These are phyloP conservation scores for Chalara sp. DNA, from an alignment of 2,329 filamentous ascomycete species.

Conservation along the genomic window DNA sequence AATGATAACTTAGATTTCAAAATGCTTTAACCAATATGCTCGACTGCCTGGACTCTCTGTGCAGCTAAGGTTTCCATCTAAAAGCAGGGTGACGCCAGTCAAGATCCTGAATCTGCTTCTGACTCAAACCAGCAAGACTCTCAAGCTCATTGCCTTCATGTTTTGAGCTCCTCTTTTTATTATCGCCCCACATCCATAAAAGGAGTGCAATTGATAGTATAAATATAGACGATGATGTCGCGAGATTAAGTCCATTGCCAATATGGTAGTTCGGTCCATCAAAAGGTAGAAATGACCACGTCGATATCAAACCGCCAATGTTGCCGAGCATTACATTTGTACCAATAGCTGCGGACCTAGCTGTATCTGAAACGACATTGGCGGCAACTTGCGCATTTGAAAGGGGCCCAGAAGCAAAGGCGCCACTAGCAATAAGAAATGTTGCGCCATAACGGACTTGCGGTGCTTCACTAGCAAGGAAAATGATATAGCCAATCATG, in stretches of 20 bases:
- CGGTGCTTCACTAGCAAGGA: slow-evolving; percentile 47
- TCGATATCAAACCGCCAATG: slow-evolving; percentile 60
- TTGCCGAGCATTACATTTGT: slow-evolving; percentile 68
- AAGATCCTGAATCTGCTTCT: slow-evolving; percentile 49
- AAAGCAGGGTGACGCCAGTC: slow-evolving; percentile 64
- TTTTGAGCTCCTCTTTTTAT: slow-evolving; percentile 45
- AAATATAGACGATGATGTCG: slow-evolving; percentile 47
- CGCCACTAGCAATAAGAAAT: slow-evolving; percentile 60
- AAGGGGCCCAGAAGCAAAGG: slow-evolving; percentile 57
- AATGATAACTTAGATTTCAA: too few species aligned
- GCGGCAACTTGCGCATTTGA: slow-evolving; percentile 62
- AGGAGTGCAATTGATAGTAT: slow-evolving; percentile 42
- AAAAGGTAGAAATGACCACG: slow-evolving; percentile 56
- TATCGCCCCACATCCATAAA: slow-evolving; percentile 57
- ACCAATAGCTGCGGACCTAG: slow-evolving; percentile 37
- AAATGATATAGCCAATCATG: slow-evolving; percentile 66
- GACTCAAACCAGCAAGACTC: slow-evolving; percentile 41
- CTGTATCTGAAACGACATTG: slow-evolving; percentile 51
- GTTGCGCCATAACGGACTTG: slow-evolving; percentile 61
- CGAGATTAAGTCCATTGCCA: slow-evolving; percentile 65
- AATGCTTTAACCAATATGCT: too few species aligned
- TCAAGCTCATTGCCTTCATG: slow-evolving; percentile 43
- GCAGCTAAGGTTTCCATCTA: slow-evolving; percentile 37
- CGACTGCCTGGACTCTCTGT: too few species aligned
- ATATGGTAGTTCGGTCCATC: slow-evolving; percentile 63